phyloP scores from a whole-genome alignment of 257 asterid species.

The Solanum chmielewskii region DNA sequence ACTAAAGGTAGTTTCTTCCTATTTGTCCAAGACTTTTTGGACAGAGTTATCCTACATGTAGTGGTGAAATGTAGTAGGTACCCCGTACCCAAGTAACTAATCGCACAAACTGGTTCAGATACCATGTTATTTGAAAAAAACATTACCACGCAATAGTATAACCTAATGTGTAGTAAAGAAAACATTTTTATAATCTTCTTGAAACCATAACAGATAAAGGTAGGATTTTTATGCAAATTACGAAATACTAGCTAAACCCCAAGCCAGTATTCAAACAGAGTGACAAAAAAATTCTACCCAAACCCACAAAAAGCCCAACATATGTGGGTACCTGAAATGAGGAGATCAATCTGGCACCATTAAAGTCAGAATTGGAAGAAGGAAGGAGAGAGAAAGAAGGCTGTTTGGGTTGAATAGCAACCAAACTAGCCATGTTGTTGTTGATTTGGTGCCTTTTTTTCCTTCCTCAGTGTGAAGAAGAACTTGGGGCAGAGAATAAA shows the following conservation, averaged over 20 bases:
- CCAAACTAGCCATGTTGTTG: constrained; percentile 49
- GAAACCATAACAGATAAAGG: neutral
- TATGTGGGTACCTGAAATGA: constrained; percentile 46
- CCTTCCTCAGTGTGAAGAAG: neutral
- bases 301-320: neutral
- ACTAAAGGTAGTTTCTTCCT: neutral
- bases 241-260: neutral
- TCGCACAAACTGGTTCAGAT: neutral
- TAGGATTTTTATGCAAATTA: neutral
- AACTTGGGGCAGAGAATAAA: neutral
- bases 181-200: neutral
- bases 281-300: neutral
- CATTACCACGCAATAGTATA: neutral
- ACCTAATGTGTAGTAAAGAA: neutral
- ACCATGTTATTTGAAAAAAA: neutral
- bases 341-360: constrained; percentile 53
- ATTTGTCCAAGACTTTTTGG: neutral
- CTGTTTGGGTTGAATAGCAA: constrained; percentile 64
- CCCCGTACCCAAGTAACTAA: neutral
- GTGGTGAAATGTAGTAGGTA: neutral
- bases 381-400: constrained; percentile 51
- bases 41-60: neutral
- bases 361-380: constrained; percentile 73
- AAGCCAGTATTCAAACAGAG: neutral
- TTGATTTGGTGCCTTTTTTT: neutral